Percentiles rank a stretch among this genome's conserved stretches.
phyloP scores from a whole-genome alignment of 139 green algal genomes.

The Dunaliella primolecta region DNA sequence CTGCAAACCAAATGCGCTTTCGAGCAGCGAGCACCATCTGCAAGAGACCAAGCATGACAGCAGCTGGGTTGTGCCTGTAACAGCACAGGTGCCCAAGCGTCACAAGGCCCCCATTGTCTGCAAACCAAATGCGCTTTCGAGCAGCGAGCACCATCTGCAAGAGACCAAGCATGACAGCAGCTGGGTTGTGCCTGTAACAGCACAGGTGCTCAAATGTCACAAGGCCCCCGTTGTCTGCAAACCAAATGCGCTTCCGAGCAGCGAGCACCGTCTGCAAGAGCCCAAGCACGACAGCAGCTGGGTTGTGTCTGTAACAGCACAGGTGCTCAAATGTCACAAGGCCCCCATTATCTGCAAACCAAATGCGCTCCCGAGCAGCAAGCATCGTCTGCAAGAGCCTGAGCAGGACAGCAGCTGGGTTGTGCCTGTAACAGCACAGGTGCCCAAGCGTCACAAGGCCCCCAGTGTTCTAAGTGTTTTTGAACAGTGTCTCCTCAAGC shows the following conservation, averaged over 20 bases:
- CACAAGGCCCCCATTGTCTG: constrained; percentile 72
- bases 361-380: constrained; percentile 70
- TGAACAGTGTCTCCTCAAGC: no score
- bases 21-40: constrained; percentile 71
- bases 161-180: background rate
- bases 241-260: constrained; percentile 66
- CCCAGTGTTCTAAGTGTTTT: no score
- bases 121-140: constrained; percentile 69
- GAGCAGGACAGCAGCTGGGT: no score
- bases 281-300: no score
- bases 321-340: no score
- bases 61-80: background rate
- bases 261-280: constrained; percentile 66
- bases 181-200: background rate
- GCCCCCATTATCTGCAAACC: constrained; percentile 70
- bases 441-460: constrained; percentile 74
- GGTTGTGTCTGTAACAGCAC: no score
- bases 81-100: constrained; percentile 38
- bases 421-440: no score
- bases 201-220: constrained; percentile 51
- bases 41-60: background rate
- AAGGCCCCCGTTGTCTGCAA: constrained; percentile 72
- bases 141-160: constrained; percentile 67
- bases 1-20: constrained; percentile 72
- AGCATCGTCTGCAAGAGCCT: constrained; percentile 60